Percentiles rank a stretch among this genome's conserved stretches.
These are phyloP conservation scores for Fusarium irregulare DNA, from an alignment of 2,329 filamentous ascomycete species.

Conservation along the genomic window DNA sequence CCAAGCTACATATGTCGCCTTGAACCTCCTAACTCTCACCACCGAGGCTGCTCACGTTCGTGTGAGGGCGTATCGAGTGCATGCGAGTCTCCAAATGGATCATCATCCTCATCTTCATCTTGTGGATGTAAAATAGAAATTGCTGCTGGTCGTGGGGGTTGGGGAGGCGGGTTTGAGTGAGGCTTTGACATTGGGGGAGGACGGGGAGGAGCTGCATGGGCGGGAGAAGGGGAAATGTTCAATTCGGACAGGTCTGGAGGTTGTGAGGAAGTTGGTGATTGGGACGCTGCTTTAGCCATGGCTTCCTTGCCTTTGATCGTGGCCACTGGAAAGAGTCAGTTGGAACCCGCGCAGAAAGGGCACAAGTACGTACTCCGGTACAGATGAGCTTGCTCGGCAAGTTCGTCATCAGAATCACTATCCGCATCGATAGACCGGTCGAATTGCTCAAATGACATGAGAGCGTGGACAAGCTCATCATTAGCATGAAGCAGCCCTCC, in stretches of 20 bases:
- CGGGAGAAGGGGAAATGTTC: conserved; percentile 55
- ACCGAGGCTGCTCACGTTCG: no score
- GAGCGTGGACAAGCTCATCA: conserved; percentile 90
- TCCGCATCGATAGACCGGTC: conserved; percentile 85
- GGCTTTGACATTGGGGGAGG: conserved; percentile 46
- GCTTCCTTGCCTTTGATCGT: conserved; percentile 63
- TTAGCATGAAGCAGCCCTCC: conserved; percentile 93
- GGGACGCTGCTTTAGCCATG: conserved; percentile 52
- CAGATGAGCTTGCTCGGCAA: conserved; percentile 73
- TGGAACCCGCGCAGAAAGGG: conserved; percentile 24
- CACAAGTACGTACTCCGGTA: conserved; percentile 64
- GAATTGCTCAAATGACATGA: conserved; percentile 95
- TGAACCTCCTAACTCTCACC: no score
- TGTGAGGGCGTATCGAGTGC: no score
- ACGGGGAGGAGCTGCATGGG: conserved; percentile 59
- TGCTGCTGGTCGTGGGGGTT: no score
- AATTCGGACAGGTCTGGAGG: conserved; percentile 60
- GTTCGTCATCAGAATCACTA: conserved; percentile 75
- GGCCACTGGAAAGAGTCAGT: conserved; percentile 58
- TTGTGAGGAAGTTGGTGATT: conserved; percentile 55
- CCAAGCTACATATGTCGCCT: no score
- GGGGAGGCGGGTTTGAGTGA: background rate
- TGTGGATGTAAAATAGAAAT: no score
- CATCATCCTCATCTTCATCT: no score
- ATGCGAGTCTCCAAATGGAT: no score